Percentiles rank a stretch among this genome's conserved stretches.
phyloP scores from a whole-genome alignment of 257 asterid genomes.

The Solanum piurae region DNA sequence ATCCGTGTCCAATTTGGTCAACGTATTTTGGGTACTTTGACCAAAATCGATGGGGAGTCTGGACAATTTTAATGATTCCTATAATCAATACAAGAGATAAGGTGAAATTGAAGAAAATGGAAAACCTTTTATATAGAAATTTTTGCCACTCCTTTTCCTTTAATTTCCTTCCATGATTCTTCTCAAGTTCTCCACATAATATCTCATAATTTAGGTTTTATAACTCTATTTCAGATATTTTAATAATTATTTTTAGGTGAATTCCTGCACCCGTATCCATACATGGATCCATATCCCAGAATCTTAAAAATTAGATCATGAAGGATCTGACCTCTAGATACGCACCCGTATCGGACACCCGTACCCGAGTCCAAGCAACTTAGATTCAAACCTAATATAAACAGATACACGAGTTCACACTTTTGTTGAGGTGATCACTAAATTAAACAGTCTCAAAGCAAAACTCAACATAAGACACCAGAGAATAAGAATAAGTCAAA shows the following conservation, averaged over 20 bases:
- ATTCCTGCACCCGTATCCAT: neutral
- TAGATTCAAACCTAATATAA: neutral
- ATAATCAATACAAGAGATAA: neutral
- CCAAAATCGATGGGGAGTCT: neutral
- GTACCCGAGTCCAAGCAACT: neutral
- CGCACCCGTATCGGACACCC: neutral
- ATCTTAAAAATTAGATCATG: neutral
- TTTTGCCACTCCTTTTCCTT: neutral
- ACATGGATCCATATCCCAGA: neutral
- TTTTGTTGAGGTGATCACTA: neutral
- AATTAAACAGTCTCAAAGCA: neutral
- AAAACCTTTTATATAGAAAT: neutral
- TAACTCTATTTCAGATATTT: neutral
- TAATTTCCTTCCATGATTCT: neutral
- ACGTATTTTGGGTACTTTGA: neutral
- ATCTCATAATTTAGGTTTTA: neutral
- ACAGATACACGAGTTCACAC: neutral
- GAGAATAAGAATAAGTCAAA: neutral
- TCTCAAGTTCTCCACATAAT: neutral
- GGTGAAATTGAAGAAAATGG: neutral
- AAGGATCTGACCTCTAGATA: neutral
- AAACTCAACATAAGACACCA: neutral
- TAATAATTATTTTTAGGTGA: neutral
- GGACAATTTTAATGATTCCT: neutral
- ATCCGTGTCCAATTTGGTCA: neutral